phyloP scores from a whole-genome alignment of 164 flowering plant species.

The Nelumbo lutea region DNA sequence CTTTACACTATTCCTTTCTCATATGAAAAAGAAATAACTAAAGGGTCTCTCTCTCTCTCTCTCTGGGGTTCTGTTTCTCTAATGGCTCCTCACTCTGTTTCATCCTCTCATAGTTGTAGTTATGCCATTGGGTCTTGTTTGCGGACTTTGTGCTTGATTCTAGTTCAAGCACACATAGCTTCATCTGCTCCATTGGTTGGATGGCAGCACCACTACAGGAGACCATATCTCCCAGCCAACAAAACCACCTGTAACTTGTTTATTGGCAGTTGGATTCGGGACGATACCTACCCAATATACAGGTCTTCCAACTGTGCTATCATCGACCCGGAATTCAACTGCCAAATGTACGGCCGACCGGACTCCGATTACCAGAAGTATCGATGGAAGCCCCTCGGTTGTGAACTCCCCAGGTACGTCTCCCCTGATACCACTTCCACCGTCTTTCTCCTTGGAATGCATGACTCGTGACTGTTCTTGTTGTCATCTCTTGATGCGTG shows the following conservation, averaged over 20 bases:
- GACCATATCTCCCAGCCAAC: constrained; percentile 36
- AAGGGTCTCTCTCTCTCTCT: no score
- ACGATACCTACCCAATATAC: constrained; percentile 53
- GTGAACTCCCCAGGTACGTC: constrained; percentile 11
- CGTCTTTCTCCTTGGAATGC: background rate
- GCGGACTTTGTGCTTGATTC: constrained; percentile 2
- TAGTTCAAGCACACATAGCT: constrained; percentile 17
- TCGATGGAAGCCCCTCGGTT: constrained; percentile 22
- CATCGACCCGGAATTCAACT: constrained; percentile 55
- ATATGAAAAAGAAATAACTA: no score
- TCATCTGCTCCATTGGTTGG: constrained; percentile 37
- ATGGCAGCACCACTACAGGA: constrained; percentile 26
- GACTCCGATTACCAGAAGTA: no score
- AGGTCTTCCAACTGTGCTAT: constrained; percentile 45
- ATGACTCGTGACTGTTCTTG: background rate
- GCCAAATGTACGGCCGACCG: constrained; percentile 11
- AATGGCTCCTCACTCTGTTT: constrained; percentile 1
- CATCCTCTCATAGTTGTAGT: background rate
- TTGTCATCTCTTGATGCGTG: background rate
- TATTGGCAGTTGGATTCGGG: constrained; percentile 64
- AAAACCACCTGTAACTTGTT: constrained; percentile 49
- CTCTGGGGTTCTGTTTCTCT: background rate
- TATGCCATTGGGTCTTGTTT: constrained; percentile 1
- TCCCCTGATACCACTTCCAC: no score
- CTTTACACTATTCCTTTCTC: no score